Base-by-base conservation (phyloP, 2,329 filamentous ascomycete genomes). In the Aspergillus costaricaensis region DNA sequence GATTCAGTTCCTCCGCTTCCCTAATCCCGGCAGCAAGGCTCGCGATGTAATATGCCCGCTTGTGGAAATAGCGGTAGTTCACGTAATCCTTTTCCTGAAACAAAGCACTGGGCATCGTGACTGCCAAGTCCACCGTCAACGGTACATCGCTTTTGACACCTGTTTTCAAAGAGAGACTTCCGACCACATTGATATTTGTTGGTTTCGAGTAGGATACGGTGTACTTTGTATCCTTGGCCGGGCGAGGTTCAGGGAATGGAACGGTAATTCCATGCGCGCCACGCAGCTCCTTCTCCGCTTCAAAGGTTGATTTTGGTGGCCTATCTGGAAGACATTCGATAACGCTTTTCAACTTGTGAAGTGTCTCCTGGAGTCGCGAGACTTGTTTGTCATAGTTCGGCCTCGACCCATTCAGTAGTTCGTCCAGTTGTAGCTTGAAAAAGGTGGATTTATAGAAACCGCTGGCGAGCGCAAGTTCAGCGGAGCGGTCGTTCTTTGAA, bases 21-120 rank as follows among this genome's bases (percentile, higher is more conserved):
- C 87, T 86, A 55, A 98, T 80, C 4, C 85, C 87, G 30, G 86
- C 87, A 14, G 92, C 88, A 58, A 98, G 80, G 65, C 90, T 91
- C 36, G 93, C 91, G 54, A 98, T 80, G 72, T 96, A 98, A 76
- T 94, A 98, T 12, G 95, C 91, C 64, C 93, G 84, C 71, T 96
- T 96, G 79, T 97, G 93, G 72, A 97, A 96, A 78, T 96, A 98
- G 62, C 95, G 87, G 80, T 95, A 85, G 74, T 96, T 92, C 53
- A 93, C 83, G 74, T 94, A 97, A 76, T 99, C 95, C 77, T 98
- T 98, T 48, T 96, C 91, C 71, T 96, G 92, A 70, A 98, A 93
- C 12, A 96, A 78, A 1, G 84, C 79, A 59, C 80, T 68, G 5
- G 95, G 94, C 87, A 99, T 96, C 51, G 90, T 90, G 15, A 96